Conservation (phyloP, 2,329 filamentous ascomycete species). For the Aspergillus piperis region DNA sequence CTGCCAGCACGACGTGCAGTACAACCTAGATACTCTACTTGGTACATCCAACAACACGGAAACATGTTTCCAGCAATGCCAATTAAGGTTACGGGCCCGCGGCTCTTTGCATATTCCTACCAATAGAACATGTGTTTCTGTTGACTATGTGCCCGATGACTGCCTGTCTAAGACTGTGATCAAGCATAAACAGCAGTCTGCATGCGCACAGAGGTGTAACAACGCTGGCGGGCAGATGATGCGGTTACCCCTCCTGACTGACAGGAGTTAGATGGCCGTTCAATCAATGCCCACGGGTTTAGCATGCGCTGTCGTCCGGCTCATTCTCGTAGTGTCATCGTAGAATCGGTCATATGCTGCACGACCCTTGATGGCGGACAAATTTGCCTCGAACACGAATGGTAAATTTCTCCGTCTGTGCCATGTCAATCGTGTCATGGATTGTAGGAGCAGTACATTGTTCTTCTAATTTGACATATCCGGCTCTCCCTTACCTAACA, state of each 20-base stretch:
- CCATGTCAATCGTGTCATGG: not conserved
- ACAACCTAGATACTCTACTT: constrained; percentile 1
- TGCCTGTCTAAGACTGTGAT: not conserved
- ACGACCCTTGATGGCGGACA: not conserved
- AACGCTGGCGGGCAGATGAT: not conserved
- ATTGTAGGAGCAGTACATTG: not conserved
- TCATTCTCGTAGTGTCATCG: not conserved
- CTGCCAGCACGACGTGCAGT: constrained; percentile 2
- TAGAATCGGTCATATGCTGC: not conserved
- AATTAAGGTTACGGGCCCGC: not conserved
- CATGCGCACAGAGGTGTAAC: not conserved
- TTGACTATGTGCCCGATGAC: not conserved
- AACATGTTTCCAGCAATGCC: not conserved
- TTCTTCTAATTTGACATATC: not conserved
- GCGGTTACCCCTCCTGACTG: not conserved
- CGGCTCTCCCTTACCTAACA: not conserved
- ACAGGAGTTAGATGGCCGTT: not conserved
- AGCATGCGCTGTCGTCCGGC: not conserved
- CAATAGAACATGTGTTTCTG: not conserved
- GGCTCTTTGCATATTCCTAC: constrained; percentile 5
- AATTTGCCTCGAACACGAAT: not conserved
- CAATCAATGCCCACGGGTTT: not conserved
- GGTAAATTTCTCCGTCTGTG: not conserved
- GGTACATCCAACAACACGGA: not conserved
- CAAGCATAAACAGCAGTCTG: not conserved